These are phyloP conservation scores for Gloeopeniophorella convolvens DNA, from an alignment of 768 basidiomycete genomes.

Conservation along the genomic window DNA sequence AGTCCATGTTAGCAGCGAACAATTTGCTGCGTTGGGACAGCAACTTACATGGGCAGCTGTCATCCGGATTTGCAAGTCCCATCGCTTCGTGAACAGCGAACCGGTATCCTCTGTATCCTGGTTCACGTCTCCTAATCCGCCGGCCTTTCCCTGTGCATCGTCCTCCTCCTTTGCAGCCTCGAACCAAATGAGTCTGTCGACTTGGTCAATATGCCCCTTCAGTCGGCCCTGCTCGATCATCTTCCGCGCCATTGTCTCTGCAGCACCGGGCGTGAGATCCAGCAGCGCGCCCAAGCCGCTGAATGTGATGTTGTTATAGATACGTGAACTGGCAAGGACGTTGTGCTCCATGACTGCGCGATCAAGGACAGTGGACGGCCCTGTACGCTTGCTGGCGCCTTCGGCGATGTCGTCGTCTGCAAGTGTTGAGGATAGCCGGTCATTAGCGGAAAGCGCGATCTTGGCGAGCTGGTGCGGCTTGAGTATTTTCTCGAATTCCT, in stretches of 20 bases:
- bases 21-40: not conserved
- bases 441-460: slow-evolving; percentile 78
- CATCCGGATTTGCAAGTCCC: slow-evolving; percentile 90
- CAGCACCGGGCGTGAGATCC: slow-evolving; percentile 84
- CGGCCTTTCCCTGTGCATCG: slow-evolving; percentile 89
- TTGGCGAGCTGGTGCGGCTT: slow-evolving; percentile 94
- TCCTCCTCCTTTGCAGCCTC: slow-evolving; percentile 84
- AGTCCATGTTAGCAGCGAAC: slow-evolving; percentile 12
- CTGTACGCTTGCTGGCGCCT: slow-evolving; percentile 66
- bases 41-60: slow-evolving; percentile 76
- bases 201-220: slow-evolving; percentile 92
- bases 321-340: slow-evolving; percentile 90
- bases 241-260: slow-evolving; percentile 94
- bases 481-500: slow-evolving; percentile 81
- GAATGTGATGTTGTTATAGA: slow-evolving; percentile 98
- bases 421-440: slow-evolving; percentile 63
- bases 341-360: slow-evolving; percentile 99
- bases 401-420: slow-evolving; percentile 52
- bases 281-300: slow-evolving; percentile 85
- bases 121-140: slow-evolving; percentile 82
- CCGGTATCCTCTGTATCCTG: slow-evolving; percentile 85
- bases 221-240: slow-evolving; percentile 98
- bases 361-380: slow-evolving; percentile 93
- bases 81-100: slow-evolving; percentile 85
- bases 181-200: slow-evolving; percentile 91